A percentile compares a stretch with the other conserved stretches of the same genome.
These are phyloP conservation scores for Penicillium psychrosexuale DNA, from an alignment of 2,329 filamentous ascomycete genomes.

Conservation along the genomic window DNA sequence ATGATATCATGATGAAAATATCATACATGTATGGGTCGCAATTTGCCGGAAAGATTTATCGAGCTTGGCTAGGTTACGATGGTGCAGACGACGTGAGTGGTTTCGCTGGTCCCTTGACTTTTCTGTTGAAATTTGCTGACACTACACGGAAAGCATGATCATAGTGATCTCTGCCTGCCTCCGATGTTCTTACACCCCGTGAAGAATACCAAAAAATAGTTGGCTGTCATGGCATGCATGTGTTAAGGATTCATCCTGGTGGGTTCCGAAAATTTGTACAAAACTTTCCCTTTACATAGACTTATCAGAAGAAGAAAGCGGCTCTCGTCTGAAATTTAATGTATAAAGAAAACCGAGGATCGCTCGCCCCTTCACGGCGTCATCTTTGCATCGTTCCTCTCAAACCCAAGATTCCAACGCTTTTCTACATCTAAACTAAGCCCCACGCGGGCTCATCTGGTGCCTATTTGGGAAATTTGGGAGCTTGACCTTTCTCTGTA, in stretches of 20 bases:
- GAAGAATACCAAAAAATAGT: not conserved
- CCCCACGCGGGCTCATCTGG: not conserved
- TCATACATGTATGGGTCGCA: constrained; percentile 9
- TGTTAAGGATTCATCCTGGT: no score
- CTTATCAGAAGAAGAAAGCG: not conserved
- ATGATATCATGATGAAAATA: constrained; percentile 7
- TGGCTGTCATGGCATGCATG: not conserved
- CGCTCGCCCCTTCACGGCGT: no score
- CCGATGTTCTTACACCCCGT: constrained; percentile 10
- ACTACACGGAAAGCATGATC: not conserved
- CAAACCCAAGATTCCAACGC: no score
- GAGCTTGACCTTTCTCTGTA: not conserved
- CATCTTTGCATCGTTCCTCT: no score
- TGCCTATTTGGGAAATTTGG: not conserved
- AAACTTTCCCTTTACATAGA: not conserved
- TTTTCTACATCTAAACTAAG: no score
- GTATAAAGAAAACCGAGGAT: no score
- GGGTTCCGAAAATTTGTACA: not conserved
- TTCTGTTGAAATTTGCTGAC: not conserved
- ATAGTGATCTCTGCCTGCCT: constrained; percentile 4
- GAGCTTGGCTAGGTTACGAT: constrained; percentile 13
- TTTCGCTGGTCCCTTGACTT: not conserved
- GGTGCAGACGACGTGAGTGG: not conserved
- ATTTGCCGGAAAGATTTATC: constrained; percentile 5
- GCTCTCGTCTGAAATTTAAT: no score